Percentiles rank a stretch among this genome's conserved stretches.
Evolutionary conservation across 306 rosid genomes (phyloP).

Genomic region (Sechiopsis laciniata): DNA sequence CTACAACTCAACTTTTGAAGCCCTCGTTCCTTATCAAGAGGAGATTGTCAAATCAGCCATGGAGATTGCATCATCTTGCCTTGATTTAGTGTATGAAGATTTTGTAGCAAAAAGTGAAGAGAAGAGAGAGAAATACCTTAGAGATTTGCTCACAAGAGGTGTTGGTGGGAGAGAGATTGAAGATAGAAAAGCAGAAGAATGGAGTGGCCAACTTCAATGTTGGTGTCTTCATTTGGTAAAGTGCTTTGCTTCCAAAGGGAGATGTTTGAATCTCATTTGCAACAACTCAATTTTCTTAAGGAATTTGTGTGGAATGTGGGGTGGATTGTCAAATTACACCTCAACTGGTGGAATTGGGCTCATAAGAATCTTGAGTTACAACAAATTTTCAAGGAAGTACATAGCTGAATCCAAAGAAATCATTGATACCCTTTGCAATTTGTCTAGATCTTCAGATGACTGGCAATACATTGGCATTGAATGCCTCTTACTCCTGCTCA

Average conservation of each 20-base stretch:
- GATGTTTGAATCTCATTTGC: conserved; percentile 47
- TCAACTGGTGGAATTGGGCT: conserved; percentile 73
- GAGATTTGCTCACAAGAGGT: conserved; percentile 66
- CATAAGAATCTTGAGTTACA: conserved; percentile 56
- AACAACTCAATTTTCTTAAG: conserved; percentile 37
- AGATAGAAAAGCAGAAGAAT: conserved; percentile 69
- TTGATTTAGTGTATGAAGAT: conserved; percentile 40
- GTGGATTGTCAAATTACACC: conserved; percentile 57
- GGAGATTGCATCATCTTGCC: conserved; percentile 49
- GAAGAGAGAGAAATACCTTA: conserved; percentile 44
- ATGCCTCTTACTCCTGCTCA: conserved; percentile 68
- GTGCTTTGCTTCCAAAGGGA: conserved; percentile 69
- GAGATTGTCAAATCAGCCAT: conserved; percentile 45
- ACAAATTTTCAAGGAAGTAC: conserved; percentile 45
- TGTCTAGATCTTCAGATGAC: conserved; percentile 76
- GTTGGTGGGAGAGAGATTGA: conserved; percentile 62
- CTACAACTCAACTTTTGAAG: conserved; percentile 46
- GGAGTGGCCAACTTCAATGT: conserved; percentile 72
- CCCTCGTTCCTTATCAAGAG: conserved; percentile 37
- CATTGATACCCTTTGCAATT: conserved; percentile 40
- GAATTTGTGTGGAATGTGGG: conserved; percentile 62
- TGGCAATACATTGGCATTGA: conserved; percentile 83
- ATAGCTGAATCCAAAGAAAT: conserved; percentile 41
- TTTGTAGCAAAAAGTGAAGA: conserved; percentile 34
- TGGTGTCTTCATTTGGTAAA: conserved; percentile 67